Evolutionary conservation across 2,329 filamentous ascomycete species (phyloP).

Genomic region (Aureobasidium leucospermi): DNA sequence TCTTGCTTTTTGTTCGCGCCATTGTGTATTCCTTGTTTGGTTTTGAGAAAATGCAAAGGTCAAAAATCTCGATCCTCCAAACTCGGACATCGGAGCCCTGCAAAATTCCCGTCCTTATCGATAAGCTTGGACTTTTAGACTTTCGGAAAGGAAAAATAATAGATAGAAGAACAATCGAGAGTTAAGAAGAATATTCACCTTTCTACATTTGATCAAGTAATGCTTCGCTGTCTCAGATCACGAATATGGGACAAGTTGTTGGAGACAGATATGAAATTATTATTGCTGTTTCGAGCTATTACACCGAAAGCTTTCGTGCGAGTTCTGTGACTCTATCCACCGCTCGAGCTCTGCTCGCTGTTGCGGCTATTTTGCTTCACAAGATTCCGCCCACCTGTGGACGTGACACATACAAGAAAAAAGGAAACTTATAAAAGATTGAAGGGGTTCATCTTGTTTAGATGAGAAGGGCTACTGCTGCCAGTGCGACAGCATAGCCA

Average conservation of each 20-base stretch:
- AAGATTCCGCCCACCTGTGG: background rate
- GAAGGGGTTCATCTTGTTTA: background rate
- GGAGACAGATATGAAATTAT: background rate
- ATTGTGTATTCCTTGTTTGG: background rate
- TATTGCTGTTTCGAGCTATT: constrained; percentile 4
- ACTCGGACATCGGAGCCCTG: constrained; percentile 4
- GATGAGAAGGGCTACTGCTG: constrained; percentile 2
- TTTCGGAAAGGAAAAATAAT: background rate
- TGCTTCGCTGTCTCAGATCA: no score
- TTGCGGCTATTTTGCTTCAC: background rate
- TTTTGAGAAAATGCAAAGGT: background rate
- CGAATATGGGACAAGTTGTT: no score
- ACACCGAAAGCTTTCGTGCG: background rate
- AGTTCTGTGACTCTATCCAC: background rate
- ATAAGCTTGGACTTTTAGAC: background rate
- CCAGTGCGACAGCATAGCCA: background rate
- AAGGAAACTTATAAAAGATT: background rate
- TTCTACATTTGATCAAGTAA: no score
- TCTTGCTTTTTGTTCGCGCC: constrained; percentile 11
- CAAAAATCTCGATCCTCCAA: constrained; percentile 8
- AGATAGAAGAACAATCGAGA: background rate
- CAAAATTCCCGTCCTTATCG: constrained; percentile 14
- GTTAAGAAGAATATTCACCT: no score
- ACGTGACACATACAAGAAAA: constrained; percentile 1
- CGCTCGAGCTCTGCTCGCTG: constrained; percentile 7